Evolutionary conservation across 2,329 filamentous ascomycete species (phyloP).

Genomic region (Calonectria fujianensis): DNA sequence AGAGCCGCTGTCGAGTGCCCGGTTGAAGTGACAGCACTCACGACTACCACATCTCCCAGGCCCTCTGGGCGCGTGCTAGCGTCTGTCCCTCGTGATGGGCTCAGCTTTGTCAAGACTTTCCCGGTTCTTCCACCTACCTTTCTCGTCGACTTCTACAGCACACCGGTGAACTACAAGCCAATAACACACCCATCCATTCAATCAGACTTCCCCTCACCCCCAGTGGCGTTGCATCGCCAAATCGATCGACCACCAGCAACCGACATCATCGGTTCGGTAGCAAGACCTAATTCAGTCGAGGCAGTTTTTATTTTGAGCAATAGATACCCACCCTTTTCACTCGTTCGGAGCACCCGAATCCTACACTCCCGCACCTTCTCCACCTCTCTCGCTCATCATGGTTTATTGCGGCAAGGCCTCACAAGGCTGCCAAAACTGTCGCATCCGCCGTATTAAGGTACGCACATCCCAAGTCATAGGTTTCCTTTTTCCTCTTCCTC

Average conservation of each 20-base stretch:
- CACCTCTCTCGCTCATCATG: conserved; percentile 59
- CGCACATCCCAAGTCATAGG: conserved; percentile 42
- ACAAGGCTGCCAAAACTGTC: conserved; percentile 72
- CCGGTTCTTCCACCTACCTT: conserved; percentile 31
- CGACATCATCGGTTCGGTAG: conserved; percentile 1
- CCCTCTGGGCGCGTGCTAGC: conserved; percentile 44
- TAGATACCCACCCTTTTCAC: not conserved
- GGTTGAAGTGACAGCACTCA: conserved; percentile 36
- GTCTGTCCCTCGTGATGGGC: conserved; percentile 51
- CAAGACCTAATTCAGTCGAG: not conserved
- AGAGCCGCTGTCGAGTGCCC: conserved; percentile 38
- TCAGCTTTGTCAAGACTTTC: conserved; percentile 41
- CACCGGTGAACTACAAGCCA: conserved; percentile 33
- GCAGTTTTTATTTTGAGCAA: not conserved
- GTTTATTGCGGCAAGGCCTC: conserved; percentile 76
- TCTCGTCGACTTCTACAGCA: conserved; percentile 30
- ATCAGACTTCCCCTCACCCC: conserved; percentile 39
- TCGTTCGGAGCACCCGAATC: not conserved
- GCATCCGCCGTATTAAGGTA: conserved; percentile 74
- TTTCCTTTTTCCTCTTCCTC: not conserved
- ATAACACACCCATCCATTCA: conserved; percentile 24
- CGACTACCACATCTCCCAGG: conserved; percentile 35
- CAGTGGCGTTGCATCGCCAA: conserved; percentile 9
- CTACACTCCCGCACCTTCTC: not conserved
- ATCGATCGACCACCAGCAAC: not conserved